Base-by-base conservation (phyloP, 192 early-diverging fungal species). In the Coemansia sp. region DNA sequence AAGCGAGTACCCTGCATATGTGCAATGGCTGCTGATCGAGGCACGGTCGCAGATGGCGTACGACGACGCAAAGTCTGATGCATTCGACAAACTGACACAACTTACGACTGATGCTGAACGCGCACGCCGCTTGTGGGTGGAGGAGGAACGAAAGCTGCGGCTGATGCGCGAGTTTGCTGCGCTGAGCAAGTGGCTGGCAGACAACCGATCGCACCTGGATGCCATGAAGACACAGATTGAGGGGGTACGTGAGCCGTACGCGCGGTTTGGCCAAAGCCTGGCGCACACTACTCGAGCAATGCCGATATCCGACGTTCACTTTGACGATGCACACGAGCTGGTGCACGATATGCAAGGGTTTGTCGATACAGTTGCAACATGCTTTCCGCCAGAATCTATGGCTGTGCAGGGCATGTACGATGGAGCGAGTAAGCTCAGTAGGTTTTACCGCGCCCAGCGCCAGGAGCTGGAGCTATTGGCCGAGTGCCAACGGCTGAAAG, bases 21-120 rank as follows among this genome's bases (percentile, higher is more conserved):
- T 74, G 4, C 77, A 74, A 35, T 80, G 77, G 77, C 67, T 45
- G 39, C 25, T 80, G 64, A 53, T 70, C 35, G 71, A 74, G 14
- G 77, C 77, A 2, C 77, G 72, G 8, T 56, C 72, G 43, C 67
- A 74, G 41, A 64, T 62, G 55, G 53, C 45, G 5, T 80, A 67
- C 51, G 72, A 80, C 49, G 60, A 32, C n/a, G 68, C 68, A 37
- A 80, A 74, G 15, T 54, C 35, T 2, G 65, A 68, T 9, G 72
- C 72, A 5, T 8, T 9, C 10, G 39, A 55, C 1, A 71, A 74
- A 37, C 64, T 80, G 15, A 35, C 23, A 2, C 67, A 45, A 2
- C 63, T 80, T n/a, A 24, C 35, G 7, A 17, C 3, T 8, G 72
- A 80, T 22, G 68, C 65, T 21, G 64, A 64, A 43, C 38, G 12